Base-by-base conservation (phyloP, 768 basidiomycete species). In the Artomyces pyxidatus region DNA sequence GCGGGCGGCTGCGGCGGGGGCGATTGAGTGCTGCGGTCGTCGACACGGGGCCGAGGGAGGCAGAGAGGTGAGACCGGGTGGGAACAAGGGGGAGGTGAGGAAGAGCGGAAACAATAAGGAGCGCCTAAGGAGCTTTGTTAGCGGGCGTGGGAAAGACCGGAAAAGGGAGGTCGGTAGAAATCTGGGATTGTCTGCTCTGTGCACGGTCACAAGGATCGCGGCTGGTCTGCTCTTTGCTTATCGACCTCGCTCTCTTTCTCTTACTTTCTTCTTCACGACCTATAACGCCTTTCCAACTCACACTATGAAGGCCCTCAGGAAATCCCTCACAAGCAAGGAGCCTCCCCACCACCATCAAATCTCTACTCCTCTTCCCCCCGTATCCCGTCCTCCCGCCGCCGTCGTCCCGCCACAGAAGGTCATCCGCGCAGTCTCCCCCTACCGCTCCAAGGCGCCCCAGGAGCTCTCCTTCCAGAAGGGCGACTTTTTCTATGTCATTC, bases 401-500 rank as follows among this genome's bases (percentile, higher is more conserved):
- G 80, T 88, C 52, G 66, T 83, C 1, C 92, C 91, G 1, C 93
- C 96, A 2, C 88, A 94, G 68, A 95, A 93, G 65, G 94, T 97
- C 64, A 95, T 99, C 58, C 86, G 88, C 50, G 94, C 95, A 3
- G 70, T 86, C 54, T 67, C 75, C 9, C 59, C 72, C 2, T 81
- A 90, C 69, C 69, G 75, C 41, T 78, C 89, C 3, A 72, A 76
- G 50, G 76, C 80, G 0, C 90, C 93, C 2, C 83, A 89, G 62
- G 84, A 97, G 57, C 81, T 99, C 37, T 78, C 88, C 26, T 98
- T 97, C 65, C 72, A 78, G 56, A 87, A 88, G 68, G 96, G 96
- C 54, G 96, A 99, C 70, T 96, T 98, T 70, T 98, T 97, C 74
- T 88, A 98, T 67, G 95, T 98, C 43, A 74, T 90, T 29, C 80